Conservation (phyloP, 2,329 filamentous ascomycete species). For the Alternaria longipes region DNA sequence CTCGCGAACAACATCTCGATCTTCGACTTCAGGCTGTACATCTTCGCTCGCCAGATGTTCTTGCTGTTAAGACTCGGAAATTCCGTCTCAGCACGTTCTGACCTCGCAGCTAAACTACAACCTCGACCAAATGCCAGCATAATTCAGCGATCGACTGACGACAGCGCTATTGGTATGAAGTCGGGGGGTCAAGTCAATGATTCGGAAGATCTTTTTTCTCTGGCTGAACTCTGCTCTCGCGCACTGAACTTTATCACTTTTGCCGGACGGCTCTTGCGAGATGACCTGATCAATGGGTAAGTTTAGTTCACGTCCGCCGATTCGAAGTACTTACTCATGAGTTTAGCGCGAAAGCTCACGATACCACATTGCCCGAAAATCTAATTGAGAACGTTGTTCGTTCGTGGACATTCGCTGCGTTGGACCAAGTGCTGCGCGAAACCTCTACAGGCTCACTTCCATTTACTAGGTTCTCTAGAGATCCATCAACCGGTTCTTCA, state of each 20-base stretch:
- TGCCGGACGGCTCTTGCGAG: constrained; percentile 79
- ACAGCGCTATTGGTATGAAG: constrained; percentile 41
- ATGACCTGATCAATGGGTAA: constrained; percentile 75
- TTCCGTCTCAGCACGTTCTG: constrained; percentile 54
- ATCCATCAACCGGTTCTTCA: constrained; percentile 40
- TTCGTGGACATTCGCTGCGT: constrained; percentile 79
- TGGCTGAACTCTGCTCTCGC: constrained; percentile 87
- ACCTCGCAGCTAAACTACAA: constrained; percentile 51
- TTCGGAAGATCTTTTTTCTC: constrained; percentile 76
- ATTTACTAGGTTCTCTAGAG: constrained; percentile 59
- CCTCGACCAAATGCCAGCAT: constrained; percentile 36
- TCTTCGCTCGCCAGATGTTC: constrained; percentile 88
- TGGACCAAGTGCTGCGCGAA: constrained; percentile 79
- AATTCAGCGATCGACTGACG: constrained; percentile 43
- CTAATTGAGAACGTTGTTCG: constrained; percentile 77
- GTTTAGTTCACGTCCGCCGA: not conserved
- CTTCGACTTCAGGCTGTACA: constrained; percentile 93
- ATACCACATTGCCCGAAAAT: constrained; percentile 52
- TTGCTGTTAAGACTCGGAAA: constrained; percentile 86
- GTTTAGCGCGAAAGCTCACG: constrained; percentile 44
- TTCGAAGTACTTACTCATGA: constrained; percentile 26
- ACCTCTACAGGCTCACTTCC: constrained; percentile 74
- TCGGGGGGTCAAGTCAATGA: constrained; percentile 57
- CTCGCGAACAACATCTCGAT: constrained; percentile 93
- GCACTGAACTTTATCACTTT: constrained; percentile 85